Evolutionary conservation across 768 basidiomycete genomes (phyloP).

Genomic region (Asterophora lycoperdoides): DNA sequence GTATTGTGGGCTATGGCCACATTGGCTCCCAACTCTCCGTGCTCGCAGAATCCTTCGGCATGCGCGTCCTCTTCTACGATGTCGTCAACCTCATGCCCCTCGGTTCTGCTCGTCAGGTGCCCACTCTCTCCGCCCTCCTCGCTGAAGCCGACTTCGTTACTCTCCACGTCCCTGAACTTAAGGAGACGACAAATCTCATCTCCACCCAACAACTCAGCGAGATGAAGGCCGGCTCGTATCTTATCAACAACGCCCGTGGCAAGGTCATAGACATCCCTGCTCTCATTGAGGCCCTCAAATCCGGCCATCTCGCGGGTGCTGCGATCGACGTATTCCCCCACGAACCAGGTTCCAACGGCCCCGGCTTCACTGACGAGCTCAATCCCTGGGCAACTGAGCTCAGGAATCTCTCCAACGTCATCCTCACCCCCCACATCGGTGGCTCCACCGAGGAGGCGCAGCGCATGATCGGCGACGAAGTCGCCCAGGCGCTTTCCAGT

Average conservation of each 20-base stretch:
- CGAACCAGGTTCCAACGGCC: conserved; percentile 90
- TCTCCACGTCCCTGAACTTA: conserved; percentile 93
- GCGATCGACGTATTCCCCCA: conserved; percentile 91
- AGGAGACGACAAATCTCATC: conserved; percentile 96
- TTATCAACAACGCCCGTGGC: conserved; percentile 98
- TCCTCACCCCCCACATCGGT: conserved; percentile 97
- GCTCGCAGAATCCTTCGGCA: conserved; percentile 92
- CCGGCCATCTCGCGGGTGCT: conserved; percentile 86
- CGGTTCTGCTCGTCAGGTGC: conserved; percentile 88
- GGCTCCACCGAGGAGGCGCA: conserved; percentile 99
- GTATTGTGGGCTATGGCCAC: conserved; percentile 98
- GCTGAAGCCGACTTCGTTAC: conserved; percentile 87
- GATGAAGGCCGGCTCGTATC: conserved; percentile 94
- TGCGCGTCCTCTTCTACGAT: conserved; percentile 94
- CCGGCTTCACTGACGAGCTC: conserved; percentile 83
- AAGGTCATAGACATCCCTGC: conserved; percentile 94
- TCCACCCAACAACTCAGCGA: conserved; percentile 65
- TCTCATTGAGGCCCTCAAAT: conserved; percentile 72
- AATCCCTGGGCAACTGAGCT: conserved; percentile 82
- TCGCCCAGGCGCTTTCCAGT: conserved; percentile 75
- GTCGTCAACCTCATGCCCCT: conserved; percentile 97
- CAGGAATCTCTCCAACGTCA: conserved; percentile 78
- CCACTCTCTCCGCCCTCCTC: conserved; percentile 71
- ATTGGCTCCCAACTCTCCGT: conserved; percentile 97
- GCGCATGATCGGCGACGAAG: conserved; percentile 94